These are phyloP conservation scores for Neoconidiobolus thromboides DNA, from an alignment of 371 early-diverging fungal genomes.

Conservation along the genomic window DNA sequence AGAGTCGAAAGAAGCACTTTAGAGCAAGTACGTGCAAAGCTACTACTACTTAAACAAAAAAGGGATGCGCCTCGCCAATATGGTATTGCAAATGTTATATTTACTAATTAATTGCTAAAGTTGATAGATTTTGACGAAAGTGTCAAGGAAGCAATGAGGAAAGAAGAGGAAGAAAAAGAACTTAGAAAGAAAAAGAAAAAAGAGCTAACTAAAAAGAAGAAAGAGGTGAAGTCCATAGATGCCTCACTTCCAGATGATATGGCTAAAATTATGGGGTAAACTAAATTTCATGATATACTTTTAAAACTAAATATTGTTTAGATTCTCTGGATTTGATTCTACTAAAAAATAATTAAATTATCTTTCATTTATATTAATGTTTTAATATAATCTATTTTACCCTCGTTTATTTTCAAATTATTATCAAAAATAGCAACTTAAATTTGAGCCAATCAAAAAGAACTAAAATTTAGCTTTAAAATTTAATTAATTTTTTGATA, in stretches of 20 bases:
- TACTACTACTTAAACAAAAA: conserved; percentile 21
- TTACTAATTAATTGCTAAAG: background rate
- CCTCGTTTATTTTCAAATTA: too few relatives aligned
- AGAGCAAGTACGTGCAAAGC: conserved; percentile 17
- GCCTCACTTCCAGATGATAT: conserved; percentile 12
- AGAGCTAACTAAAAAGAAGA: conserved; percentile 18
- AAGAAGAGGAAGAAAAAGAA: conserved; percentile 27
- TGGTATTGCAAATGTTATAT: conserved; percentile 14
- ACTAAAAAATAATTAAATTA: too few relatives aligned
- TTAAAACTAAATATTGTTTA: too few relatives aligned
- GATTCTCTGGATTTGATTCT: too few relatives aligned
- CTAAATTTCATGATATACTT: background rate
- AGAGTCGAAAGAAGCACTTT: conserved; percentile 45
- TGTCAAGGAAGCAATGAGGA: conserved; percentile 19
- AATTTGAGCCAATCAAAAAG: too few relatives aligned
- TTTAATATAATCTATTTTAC: too few relatives aligned
- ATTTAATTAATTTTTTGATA: too few relatives aligned
- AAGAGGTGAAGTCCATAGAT: conserved; percentile 6
- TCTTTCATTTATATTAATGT: too few relatives aligned
- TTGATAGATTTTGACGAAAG: conserved; percentile 28
- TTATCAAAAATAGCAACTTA: too few relatives aligned
- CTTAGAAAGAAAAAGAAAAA: conserved; percentile 19
- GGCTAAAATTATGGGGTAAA: conserved; percentile 21
- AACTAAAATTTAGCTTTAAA: too few relatives aligned
- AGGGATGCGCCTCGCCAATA: conserved; percentile 19